Percentiles rank a stretch among this genome's conserved stretches.
Evolutionary conservation across 352 stramenopile genomes (phyloP).

Genomic region (Stramenopiles sp.): DNA sequence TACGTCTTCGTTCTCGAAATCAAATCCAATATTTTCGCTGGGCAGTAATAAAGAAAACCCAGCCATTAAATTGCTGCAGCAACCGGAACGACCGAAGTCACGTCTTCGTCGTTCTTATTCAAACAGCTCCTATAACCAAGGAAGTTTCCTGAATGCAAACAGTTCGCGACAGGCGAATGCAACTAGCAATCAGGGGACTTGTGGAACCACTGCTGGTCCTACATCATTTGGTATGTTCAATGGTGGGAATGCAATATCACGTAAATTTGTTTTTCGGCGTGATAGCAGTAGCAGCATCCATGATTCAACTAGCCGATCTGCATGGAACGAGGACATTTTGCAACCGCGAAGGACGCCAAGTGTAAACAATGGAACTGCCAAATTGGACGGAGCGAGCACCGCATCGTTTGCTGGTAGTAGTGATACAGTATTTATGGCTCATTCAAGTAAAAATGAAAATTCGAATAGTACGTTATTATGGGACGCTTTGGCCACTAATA

Average conservation of each 20-base stretch:
- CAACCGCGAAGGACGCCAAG: too few species aligned
- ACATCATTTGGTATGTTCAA: background rate
- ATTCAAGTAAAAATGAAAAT: too few species aligned
- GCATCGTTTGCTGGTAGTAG: too few species aligned
- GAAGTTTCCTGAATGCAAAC: background rate
- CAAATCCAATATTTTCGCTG: too few species aligned
- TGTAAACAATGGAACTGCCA: too few species aligned
- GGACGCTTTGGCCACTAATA: too few species aligned
- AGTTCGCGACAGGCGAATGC: background rate
- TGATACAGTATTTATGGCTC: too few species aligned
- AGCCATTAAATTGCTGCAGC: too few species aligned
- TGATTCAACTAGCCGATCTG: background rate
- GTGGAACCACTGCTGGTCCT: background rate
- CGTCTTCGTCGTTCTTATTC: background rate
- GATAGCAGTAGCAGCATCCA: background rate
- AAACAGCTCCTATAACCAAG: background rate
- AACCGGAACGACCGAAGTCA: too few species aligned
- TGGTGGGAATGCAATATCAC: background rate
- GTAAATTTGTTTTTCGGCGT: background rate
- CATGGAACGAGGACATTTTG: too few species aligned
- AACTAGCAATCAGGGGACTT: background rate
- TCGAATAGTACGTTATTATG: too few species aligned
- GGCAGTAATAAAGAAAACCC: background rate
- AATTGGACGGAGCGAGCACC: too few species aligned
- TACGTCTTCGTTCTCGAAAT: background rate